Evolutionary conservation across 495 filamentous ascomycete genomes (phyloP).

Genomic region (Chlorociboria aeruginascens): DNA sequence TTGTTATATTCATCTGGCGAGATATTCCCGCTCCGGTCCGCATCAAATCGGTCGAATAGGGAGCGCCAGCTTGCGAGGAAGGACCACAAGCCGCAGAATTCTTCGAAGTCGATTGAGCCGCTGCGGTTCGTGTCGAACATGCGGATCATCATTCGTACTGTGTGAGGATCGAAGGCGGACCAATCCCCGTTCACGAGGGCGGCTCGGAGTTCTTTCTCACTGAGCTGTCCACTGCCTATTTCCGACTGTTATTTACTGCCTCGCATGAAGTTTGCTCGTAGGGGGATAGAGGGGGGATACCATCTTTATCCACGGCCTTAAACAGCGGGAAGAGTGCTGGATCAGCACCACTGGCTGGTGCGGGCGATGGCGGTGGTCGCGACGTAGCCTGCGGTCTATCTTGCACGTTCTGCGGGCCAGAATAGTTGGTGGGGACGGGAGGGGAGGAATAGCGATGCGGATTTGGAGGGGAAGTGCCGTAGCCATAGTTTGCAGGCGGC

Average conservation of each 20-base stretch:
- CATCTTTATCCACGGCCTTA: constrained; percentile 77
- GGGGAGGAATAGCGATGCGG: constrained; percentile 22
- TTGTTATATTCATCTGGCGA: constrained; percentile 78
- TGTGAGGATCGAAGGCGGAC: constrained; percentile 88
- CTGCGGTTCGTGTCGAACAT: constrained; percentile 93
- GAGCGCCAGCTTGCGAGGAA: constrained; percentile 89
- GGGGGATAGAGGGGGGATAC: constrained; percentile 22
- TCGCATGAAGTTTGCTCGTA: constrained; percentile 1
- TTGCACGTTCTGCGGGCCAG: constrained; percentile 24
- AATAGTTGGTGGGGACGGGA: constrained; percentile 29
- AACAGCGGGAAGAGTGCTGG: constrained; percentile 75
- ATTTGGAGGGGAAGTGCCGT: constrained; percentile 9
- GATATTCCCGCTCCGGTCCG: constrained; percentile 78
- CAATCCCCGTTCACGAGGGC: constrained; percentile 96
- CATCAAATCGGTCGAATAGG: constrained; percentile 92
- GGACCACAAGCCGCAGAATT: constrained; percentile 91
- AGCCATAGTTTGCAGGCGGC: constrained; percentile 15
- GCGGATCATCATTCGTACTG: constrained; percentile 95
- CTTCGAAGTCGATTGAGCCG: constrained; percentile 84
- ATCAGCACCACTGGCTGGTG: constrained; percentile 52
- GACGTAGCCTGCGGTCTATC: constrained; percentile 11
- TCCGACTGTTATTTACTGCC: not conserved
- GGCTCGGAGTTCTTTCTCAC: constrained; percentile 76
- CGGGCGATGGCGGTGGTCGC: constrained; percentile 37
- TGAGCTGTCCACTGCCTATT: constrained; percentile 63